Evolutionary conservation across 352 stramenopile species (phyloP), one percentile per base, ranked within the genome.

Genomic region (Pythium rhizo-oryzae): DNA sequence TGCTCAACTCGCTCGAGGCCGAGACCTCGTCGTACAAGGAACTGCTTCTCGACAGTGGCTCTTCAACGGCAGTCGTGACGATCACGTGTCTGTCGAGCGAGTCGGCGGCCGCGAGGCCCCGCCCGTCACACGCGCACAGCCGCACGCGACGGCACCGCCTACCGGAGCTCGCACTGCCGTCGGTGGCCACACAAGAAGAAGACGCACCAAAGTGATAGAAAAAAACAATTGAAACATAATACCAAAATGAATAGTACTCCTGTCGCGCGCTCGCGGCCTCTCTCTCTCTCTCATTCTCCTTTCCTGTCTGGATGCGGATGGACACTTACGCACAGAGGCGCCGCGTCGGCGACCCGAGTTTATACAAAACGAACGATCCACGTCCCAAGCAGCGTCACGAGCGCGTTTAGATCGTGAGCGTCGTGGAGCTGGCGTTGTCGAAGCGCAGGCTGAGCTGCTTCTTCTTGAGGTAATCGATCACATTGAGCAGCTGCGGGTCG

Each of bases 391-490:
- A n/a, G 4, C 37, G 37, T 43, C 37, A 18, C 37, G 28, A 2
- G 6, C 28, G 28, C 2, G 28, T 37, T 81, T 87, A 96, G 71
- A 96, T 93, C 37, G 87, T 92, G 58, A 96, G 80, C 33, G 85
- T 84, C 41, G 85, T 87, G 51, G 87, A 93, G 69, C 85, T 93
- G 57, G 85, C 87, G 58, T 91, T 93, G 79, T 94, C 87, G 55
- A 96, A 92, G 44, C 87, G 87, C 44, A 96, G 78, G 53, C 81
- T 93, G 39, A 96, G 78, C 72, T 94, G 87, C 70, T 96, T 94
- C 76, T 96, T 96, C 75, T 96, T 96, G 12, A 96, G 73, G 65
- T 92, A 92, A 39, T 94, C 84, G 41, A 96, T 87, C 47, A 96
- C 85, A 55, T 75, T 90, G 43, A 89, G 71, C 54, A 94, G 69